A percentile compares a stretch with the other conserved stretches of the same genome.
These are phyloP conservation scores for Clavispora asparagi DNA, from an alignment of 805 yeast genomes.

Conservation along the genomic window DNA sequence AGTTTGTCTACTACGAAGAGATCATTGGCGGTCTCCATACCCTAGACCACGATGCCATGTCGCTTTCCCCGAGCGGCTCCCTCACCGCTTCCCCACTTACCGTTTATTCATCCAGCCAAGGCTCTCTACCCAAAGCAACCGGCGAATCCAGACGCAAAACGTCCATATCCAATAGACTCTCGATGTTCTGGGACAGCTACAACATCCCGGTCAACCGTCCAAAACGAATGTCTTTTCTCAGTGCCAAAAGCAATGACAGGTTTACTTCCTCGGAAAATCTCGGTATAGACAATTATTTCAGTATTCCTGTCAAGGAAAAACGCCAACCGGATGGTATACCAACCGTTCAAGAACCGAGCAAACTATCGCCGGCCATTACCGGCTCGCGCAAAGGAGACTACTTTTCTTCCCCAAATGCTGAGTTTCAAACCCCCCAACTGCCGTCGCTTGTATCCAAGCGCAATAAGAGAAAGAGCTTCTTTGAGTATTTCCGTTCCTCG, in stretches of 20 bases:
- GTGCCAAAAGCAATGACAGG: background rate
- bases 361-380: background rate
- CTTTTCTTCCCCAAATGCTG: background rate
- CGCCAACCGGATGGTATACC: background rate
- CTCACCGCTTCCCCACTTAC: slow-evolving; percentile 12
- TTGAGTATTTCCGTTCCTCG: slow-evolving; percentile 1
- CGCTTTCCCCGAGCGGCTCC: slow-evolving; percentile 8
- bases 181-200: slow-evolving; percentile 16
- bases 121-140: slow-evolving; percentile 3
- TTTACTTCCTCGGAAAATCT: background rate
- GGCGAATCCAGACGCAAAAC: slow-evolving; percentile 9
- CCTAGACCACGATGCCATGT: slow-evolving; percentile 3
- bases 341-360: background rate
- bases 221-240: slow-evolving; percentile 12
- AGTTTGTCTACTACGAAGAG: slow-evolving; percentile 4
- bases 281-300: background rate
- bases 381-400: background rate
- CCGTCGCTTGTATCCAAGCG: background rate
- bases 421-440: background rate
- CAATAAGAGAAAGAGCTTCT: slow-evolving; percentile 5
- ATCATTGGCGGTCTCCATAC: slow-evolving; percentile 9
- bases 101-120: slow-evolving; percentile 9
- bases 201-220: slow-evolving; percentile 14
- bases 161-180: slow-evolving; percentile 16
- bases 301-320: background rate